Conservation (phyloP, 768 basidiomycete genomes). For the Termitomyces sp. region DNA sequence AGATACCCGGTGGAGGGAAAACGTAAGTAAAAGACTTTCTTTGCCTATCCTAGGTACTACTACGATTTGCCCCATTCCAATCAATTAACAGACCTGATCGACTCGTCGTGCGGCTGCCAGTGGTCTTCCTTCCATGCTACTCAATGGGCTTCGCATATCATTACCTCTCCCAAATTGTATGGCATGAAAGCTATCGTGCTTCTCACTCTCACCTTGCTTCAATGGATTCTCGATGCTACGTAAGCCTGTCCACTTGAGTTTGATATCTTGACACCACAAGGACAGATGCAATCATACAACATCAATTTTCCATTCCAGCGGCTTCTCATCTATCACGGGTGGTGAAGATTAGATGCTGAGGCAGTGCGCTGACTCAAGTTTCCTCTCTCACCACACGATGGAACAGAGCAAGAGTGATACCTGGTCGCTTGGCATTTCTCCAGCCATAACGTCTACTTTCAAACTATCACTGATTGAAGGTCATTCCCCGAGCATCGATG, state of each 20-base stretch:
- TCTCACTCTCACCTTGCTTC: background rate
- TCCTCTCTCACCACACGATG: background rate
- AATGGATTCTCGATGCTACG: background rate
- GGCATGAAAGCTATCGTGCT: background rate
- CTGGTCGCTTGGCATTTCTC: background rate
- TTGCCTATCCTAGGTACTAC: too few relatives aligned
- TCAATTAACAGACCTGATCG: too few relatives aligned
- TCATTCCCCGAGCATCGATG: background rate
- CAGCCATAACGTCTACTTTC: background rate
- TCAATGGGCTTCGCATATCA: background rate
- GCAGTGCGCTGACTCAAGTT: background rate
- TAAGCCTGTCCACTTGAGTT: slow-evolving; percentile 1
- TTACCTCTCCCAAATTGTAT: background rate
- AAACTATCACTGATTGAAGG: background rate
- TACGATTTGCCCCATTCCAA: too few relatives aligned
- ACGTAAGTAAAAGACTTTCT: too few relatives aligned
- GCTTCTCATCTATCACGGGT: background rate
- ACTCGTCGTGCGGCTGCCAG: background rate
- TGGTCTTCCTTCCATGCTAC: background rate
- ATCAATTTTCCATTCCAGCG: background rate
- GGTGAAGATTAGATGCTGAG: background rate
- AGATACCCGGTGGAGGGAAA: too few relatives aligned
- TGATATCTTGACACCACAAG: background rate
- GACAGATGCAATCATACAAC: slow-evolving; percentile 1
- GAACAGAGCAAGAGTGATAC: background rate